Conservation (phyloP, 139 green algal species). For the Volvox africanus region DNA sequence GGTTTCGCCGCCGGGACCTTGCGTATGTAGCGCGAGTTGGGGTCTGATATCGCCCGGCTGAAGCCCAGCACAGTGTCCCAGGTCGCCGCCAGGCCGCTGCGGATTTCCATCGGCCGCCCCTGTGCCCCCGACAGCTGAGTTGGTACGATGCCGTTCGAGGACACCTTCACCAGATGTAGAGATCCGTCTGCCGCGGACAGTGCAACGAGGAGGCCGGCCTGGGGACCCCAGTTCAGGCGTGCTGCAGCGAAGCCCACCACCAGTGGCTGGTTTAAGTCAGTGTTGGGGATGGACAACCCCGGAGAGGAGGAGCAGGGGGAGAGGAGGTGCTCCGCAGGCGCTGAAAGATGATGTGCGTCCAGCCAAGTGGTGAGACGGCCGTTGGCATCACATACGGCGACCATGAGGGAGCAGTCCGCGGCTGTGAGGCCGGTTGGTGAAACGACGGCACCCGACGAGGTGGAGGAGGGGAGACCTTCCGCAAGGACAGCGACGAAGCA, state of each 20-base stretch:
- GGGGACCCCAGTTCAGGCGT: conserved; percentile 19
- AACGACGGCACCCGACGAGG: neutral
- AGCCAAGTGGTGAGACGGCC: conserved; percentile 52
- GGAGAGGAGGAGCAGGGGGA: neutral
- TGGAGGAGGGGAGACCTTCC: neutral
- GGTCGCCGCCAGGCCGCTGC: neutral
- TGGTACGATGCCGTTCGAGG: conserved; percentile 13
- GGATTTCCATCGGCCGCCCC: neutral
- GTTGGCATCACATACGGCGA: conserved; percentile 38
- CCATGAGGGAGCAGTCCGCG: conserved; percentile 22
- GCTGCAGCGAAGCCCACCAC: conserved; percentile 16
- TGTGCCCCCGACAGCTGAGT: conserved; percentile 35
- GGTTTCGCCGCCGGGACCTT: neutral
- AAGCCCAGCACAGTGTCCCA: conserved; percentile 29
- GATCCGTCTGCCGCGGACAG: conserved; percentile 48
- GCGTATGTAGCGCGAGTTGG: conserved; percentile 45
- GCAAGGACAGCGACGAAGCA: neutral
- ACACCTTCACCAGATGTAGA: conserved; percentile 15
- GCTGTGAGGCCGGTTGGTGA: neutral
- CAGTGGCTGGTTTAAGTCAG: neutral
- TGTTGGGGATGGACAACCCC: no score
- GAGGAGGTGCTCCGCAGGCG: conserved; percentile 49
- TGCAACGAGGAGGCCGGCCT: conserved; percentile 39
- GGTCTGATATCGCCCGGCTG: neutral
- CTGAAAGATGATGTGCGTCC: conserved; percentile 51